Percentiles rank a stretch among this genome's conserved stretches.
These are phyloP conservation scores for Colletotrichum sojae DNA, from an alignment of 2,329 filamentous ascomycete genomes.

Conservation along the genomic window DNA sequence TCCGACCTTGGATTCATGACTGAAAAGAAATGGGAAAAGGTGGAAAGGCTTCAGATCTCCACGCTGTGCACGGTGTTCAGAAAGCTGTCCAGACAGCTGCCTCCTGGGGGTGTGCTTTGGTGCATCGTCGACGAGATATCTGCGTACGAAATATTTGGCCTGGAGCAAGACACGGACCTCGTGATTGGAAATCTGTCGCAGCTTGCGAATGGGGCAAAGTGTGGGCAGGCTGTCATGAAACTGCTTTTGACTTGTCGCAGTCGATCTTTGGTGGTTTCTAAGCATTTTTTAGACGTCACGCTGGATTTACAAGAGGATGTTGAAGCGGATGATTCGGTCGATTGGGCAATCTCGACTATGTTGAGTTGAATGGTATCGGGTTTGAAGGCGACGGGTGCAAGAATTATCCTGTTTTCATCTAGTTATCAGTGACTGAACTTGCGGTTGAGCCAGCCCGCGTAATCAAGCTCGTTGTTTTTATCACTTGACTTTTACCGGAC, in stretches of 20 bases:
- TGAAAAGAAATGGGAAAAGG: slow-evolving; percentile 5
- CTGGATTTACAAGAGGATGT: slow-evolving; percentile 13
- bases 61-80: neutral
- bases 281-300: neutral
- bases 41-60: neutral
- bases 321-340: neutral
- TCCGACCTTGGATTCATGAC: neutral
- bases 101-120: neutral
- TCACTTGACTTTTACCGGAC: too few species aligned
- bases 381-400: too few species aligned
- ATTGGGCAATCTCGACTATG: neutral
- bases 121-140: slow-evolving; percentile 12
- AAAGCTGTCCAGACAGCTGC: slow-evolving; percentile 9
- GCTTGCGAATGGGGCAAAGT: neutral
- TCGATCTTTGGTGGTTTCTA: neutral
- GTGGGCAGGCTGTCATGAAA: neutral
- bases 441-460: too few species aligned
- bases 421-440: too few species aligned
- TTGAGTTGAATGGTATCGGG: too few species aligned
- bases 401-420: too few species aligned
- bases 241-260: neutral
- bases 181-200: neutral
- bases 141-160: neutral
- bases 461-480: too few species aligned
- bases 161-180: neutral